Evolutionary conservation across 2,329 filamentous ascomycete genomes (phyloP).

Genomic region (Fusarium tanahbumbuense): DNA sequence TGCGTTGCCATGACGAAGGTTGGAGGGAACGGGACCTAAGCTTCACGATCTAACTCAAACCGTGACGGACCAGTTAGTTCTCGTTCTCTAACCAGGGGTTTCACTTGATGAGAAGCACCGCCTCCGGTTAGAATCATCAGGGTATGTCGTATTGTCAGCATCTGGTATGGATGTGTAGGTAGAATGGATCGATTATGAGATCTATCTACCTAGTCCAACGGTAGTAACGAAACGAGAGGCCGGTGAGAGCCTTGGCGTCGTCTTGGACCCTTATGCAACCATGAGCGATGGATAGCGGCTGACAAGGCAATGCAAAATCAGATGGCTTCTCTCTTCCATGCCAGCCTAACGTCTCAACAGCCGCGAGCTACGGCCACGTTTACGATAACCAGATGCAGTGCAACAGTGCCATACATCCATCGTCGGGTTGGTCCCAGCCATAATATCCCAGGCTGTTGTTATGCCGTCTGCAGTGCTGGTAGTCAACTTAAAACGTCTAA

Average conservation of each 20-base stretch:
- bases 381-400: slow-evolving; percentile 25
- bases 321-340: slow-evolving; percentile 10
- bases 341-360: slow-evolving; percentile 17
- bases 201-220: neutral
- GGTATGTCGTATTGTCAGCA: slow-evolving; percentile 28
- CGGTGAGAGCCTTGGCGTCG: slow-evolving; percentile 11
- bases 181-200: slow-evolving; percentile 1
- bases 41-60: slow-evolving; percentile 33
- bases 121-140: slow-evolving; percentile 9
- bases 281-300: slow-evolving; percentile 22
- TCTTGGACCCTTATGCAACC: slow-evolving; percentile 36
- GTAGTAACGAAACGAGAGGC: slow-evolving; percentile 1
- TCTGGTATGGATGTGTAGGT: neutral
- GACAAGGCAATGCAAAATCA: slow-evolving; percentile 14
- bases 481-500: slow-evolving; percentile 44
- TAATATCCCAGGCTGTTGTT: slow-evolving; percentile 1
- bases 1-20: slow-evolving; percentile 45
- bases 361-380: slow-evolving; percentile 17
- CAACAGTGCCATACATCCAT: slow-evolving; percentile 8
- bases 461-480: slow-evolving; percentile 1
- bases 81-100: slow-evolving; percentile 4
- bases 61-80: slow-evolving; percentile 6
- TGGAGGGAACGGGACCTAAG: slow-evolving; percentile 27
- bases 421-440: slow-evolving; percentile 21
- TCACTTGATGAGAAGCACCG: slow-evolving; percentile 13